phyloP scores from a whole-genome alignment of 2,329 filamentous ascomycete genomes.

The Verticillium dahliae region DNA sequence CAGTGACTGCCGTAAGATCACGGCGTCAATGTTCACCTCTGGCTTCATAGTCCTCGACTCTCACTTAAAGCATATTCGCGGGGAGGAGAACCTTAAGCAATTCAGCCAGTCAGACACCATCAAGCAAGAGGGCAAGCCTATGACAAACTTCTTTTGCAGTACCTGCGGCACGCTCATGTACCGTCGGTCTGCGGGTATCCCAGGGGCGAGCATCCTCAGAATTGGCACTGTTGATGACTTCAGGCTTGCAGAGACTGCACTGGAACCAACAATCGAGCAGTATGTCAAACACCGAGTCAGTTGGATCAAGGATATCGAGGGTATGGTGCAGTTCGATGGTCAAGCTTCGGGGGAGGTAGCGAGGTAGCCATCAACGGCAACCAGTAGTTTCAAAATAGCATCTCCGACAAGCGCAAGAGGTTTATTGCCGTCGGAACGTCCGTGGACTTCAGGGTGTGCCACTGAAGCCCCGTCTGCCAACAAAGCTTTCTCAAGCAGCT shows the following conservation, averaged over 20 bases:
- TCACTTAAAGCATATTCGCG: constrained; percentile 44
- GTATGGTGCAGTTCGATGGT: constrained; percentile 12
- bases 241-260: constrained; percentile 44
- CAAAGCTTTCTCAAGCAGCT: too few species aligned
- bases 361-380: too few species aligned
- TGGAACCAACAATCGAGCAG: constrained; percentile 46
- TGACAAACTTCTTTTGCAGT: constrained; percentile 57
- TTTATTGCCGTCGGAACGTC: too few species aligned
- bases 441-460: too few species aligned
- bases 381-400: too few species aligned
- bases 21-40: constrained; percentile 47
- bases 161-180: constrained; percentile 58
- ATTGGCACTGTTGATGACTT: constrained; percentile 60
- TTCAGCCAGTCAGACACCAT: constrained; percentile 28
- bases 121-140: constrained; percentile 42
- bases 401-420: too few species aligned
- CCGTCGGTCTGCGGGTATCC: constrained; percentile 36
- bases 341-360: background rate
- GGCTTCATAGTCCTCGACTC: constrained; percentile 38
- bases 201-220: constrained; percentile 40
- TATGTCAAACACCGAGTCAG: constrained; percentile 44
- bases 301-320: constrained; percentile 31
- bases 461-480: too few species aligned
- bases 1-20: constrained; percentile 55
- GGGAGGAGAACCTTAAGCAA: constrained; percentile 39